Evolutionary conservation across 306 rosid species (phyloP).

Genomic region (Cicer yamashitae): DNA sequence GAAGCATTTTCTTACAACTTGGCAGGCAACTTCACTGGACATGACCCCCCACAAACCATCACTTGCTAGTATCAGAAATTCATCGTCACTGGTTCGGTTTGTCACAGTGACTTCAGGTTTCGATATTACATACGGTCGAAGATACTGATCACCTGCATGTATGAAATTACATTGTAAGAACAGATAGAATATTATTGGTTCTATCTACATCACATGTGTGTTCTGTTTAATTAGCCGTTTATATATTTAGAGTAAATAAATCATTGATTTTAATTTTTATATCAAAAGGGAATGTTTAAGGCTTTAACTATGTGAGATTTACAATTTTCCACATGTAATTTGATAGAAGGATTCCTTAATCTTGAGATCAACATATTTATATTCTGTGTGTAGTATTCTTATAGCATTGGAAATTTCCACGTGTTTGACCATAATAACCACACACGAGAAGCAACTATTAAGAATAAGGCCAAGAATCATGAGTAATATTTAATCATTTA

Average conservation of each 20-base stretch:
- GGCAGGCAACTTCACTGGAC: constrained; percentile 70
- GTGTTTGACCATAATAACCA: constrained; percentile 8
- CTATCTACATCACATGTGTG: not conserved
- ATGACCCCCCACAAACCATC: constrained; percentile 94
- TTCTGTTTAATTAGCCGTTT: not conserved
- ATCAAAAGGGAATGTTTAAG: not conserved
- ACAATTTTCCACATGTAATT: constrained; percentile 1
- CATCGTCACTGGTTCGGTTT: constrained; percentile 67
- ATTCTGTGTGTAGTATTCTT: not conserved
- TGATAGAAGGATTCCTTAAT: constrained; percentile 13
- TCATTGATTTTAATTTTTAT: not conserved
- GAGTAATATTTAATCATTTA: constrained; percentile 15
- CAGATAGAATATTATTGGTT: not conserved
- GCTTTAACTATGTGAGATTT: not conserved
- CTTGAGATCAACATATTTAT: constrained; percentile 5
- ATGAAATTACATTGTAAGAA: not conserved
- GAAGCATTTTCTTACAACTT: constrained; percentile 69
- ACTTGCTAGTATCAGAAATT: constrained; percentile 80
- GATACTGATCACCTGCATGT: constrained; percentile 79
- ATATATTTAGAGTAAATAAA: not conserved
- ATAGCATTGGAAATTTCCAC: constrained; percentile 16
- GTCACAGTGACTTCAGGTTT: constrained; percentile 87
- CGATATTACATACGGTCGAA: constrained; percentile 80
- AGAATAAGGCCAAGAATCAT: constrained; percentile 4
- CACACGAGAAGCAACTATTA: constrained; percentile 9